A percentile compares a stretch with the other conserved stretches of the same genome.
phyloP scores from a whole-genome alignment of 331 rosid genomes.

The Prunus yedoensis region DNA sequence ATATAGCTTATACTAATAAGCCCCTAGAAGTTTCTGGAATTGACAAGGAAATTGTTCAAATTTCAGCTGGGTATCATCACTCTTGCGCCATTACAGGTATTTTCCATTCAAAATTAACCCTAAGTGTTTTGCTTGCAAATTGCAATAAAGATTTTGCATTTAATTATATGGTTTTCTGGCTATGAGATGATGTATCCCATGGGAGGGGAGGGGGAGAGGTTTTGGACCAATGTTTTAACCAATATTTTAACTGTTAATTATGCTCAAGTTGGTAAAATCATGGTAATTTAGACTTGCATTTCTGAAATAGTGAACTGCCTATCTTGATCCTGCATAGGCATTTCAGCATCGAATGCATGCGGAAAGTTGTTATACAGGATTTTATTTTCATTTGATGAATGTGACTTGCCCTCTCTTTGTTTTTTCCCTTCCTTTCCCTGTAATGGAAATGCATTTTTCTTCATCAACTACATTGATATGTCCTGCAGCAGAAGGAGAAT shows the following conservation, averaged over 20 bases:
- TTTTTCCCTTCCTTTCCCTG: too few species aligned
- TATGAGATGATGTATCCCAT: not conserved
- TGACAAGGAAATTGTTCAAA: slow-evolving; percentile 59
- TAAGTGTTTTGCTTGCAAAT: too few species aligned
- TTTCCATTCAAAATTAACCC: slow-evolving; percentile 4
- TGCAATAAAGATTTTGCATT: too few species aligned
- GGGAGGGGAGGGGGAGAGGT: too few species aligned
- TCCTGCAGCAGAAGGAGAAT: slow-evolving; percentile 73
- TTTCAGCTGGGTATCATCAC: slow-evolving; percentile 85
- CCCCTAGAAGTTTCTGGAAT: slow-evolving; percentile 66
- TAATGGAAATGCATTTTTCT: not conserved
- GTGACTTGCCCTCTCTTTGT: too few species aligned
- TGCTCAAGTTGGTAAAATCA: too few species aligned
- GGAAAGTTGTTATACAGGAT: too few species aligned
- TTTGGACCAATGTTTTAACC: not conserved
- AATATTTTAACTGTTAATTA: not conserved
- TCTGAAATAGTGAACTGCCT: too few species aligned
- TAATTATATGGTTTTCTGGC: not conserved
- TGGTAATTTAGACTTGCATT: too few species aligned
- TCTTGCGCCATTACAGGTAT: slow-evolving; percentile 88
- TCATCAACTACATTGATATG: not conserved
- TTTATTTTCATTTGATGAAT: too few species aligned
- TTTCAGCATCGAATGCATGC: too few species aligned
- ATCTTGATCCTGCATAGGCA: too few species aligned
- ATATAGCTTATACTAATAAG: slow-evolving; percentile 51